A percentile compares a stretch with the other conserved stretches of the same genome.
phyloP scores from a whole-genome alignment of 2,329 filamentous ascomycete genomes.

The Ciborinia camelliae region DNA sequence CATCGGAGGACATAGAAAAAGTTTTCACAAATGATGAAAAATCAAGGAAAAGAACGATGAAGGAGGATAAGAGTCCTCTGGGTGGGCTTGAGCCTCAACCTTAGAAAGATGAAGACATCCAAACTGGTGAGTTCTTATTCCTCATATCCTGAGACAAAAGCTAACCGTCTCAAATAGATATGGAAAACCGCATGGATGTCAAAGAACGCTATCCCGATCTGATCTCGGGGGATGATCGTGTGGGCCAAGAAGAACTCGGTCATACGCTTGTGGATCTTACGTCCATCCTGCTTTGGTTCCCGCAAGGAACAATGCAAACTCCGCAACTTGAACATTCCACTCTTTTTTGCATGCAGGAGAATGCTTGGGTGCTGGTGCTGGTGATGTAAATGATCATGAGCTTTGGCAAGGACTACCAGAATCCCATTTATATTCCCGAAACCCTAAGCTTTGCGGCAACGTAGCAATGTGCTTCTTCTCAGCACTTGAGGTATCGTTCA shows the following conservation, averaged over 20 bases:
- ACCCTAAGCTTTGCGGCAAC: constrained; percentile 26
- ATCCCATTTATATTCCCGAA: no score
- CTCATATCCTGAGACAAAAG: not conserved
- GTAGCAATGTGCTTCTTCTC: constrained; percentile 82
- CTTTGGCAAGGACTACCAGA: not conserved
- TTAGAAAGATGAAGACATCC: constrained; percentile 58
- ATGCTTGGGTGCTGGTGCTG: constrained; percentile 72
- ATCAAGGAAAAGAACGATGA: constrained; percentile 72
- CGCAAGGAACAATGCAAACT: constrained; percentile 71
- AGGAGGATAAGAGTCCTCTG: constrained; percentile 81
- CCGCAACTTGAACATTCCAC: constrained; percentile 74
- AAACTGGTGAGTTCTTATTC: constrained; percentile 48
- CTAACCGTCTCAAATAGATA: constrained; percentile 44
- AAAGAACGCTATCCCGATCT: constrained; percentile 74
- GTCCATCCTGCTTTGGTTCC: constrained; percentile 88
- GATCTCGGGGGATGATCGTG: constrained; percentile 81
- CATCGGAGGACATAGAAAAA: constrained; percentile 64
- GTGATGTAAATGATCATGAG: constrained; percentile 69
- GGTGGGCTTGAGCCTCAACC: constrained; percentile 68
- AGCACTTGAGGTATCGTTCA: constrained; percentile 84
- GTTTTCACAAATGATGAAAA: constrained; percentile 68
- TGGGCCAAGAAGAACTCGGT: constrained; percentile 78
- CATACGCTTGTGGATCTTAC: constrained; percentile 70
- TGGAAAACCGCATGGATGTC: constrained; percentile 78
- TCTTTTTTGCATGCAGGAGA: constrained; percentile 96